phyloP scores from a whole-genome alignment of 352 stramenopile genomes.

The Globisporangium sylvaticum region DNA sequence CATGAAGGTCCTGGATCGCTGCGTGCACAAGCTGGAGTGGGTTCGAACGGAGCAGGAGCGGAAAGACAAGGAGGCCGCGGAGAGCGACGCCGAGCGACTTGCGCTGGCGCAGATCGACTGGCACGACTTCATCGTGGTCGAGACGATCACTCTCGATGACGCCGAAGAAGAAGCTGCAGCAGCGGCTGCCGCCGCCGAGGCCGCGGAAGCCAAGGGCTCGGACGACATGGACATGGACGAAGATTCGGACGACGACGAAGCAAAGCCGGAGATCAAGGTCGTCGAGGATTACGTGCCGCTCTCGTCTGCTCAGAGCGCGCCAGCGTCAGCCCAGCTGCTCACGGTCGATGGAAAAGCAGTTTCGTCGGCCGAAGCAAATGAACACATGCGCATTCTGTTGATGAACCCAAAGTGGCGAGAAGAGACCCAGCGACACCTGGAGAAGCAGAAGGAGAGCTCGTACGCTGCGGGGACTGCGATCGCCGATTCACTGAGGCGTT shows the following conservation, averaged over 20 bases:
- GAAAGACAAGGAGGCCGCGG: constrained; percentile 64
- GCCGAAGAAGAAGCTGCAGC: constrained; percentile 64
- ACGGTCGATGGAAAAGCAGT: constrained; percentile 90
- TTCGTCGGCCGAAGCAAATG: constrained; percentile 85
- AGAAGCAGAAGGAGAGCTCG: constrained; percentile 96
- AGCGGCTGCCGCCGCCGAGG: constrained; percentile 21
- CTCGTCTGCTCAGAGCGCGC: constrained; percentile 24
- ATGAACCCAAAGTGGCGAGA: constrained; percentile 98
- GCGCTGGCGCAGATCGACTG: constrained; percentile 93
- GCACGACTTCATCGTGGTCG: constrained; percentile 99
- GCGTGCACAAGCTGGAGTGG: constrained; percentile 83
- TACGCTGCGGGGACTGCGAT: constrained; percentile 94
- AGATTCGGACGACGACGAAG: constrained; percentile 60
- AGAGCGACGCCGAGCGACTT: constrained; percentile 70
- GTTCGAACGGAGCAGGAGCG: constrained; percentile 68
- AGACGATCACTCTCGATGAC: constrained; percentile 96
- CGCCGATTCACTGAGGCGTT: constrained; percentile 91
- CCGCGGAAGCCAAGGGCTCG: constrained; percentile 34
- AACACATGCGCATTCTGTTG: constrained; percentile 99
- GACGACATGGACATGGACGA: constrained; percentile 91
- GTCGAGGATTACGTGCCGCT: constrained; percentile 86
- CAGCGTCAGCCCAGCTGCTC: constrained; percentile 35
- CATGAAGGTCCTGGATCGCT: constrained; percentile 84
- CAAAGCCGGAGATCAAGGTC: constrained; percentile 67
- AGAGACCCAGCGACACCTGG: constrained; percentile 92